Evolutionary conservation across 805 yeast species (phyloP).

Genomic region (Yarrowia bubula): DNA sequence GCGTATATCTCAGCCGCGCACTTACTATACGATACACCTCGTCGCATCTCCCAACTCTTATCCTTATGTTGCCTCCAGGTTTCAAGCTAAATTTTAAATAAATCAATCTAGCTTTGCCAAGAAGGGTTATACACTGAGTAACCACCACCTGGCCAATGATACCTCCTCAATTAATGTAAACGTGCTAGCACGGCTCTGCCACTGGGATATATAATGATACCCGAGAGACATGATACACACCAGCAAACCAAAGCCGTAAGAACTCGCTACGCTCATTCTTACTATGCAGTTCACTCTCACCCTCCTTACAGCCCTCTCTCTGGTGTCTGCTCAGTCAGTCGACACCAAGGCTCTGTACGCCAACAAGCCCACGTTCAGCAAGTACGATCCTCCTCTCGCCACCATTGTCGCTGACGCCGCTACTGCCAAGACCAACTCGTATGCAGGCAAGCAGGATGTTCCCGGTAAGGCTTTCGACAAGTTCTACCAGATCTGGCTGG

Average conservation of each 20-base stretch:
- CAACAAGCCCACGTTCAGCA: neutral
- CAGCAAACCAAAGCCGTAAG: neutral
- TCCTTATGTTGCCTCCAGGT: neutral
- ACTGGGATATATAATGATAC: neutral
- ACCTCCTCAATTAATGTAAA: neutral
- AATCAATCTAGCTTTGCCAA: neutral
- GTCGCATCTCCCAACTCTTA: neutral
- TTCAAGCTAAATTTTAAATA: no score
- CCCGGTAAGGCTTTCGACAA: constrained; percentile 46
- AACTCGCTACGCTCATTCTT: no score
- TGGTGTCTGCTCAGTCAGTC: constrained; percentile 7
- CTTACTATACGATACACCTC: no score
- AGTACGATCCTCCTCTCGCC: constrained; percentile 5
- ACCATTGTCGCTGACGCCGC: constrained; percentile 36
- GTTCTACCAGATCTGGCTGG: constrained; percentile 49
- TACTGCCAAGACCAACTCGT: constrained; percentile 39
- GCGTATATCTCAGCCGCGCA: no score
- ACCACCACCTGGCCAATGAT: neutral
- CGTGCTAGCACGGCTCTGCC: neutral
- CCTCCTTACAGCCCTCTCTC: neutral
- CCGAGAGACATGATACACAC: neutral
- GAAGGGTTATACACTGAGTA: constrained; percentile 1
- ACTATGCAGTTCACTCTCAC: neutral
- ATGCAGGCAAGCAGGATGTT: constrained; percentile 40
- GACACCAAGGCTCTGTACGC: constrained; percentile 9